Percentiles rank a stretch among this genome's conserved stretches.
Evolutionary conservation across 2,329 filamentous ascomycete genomes (phyloP).

Genomic region (Penicillium rolfsii): DNA sequence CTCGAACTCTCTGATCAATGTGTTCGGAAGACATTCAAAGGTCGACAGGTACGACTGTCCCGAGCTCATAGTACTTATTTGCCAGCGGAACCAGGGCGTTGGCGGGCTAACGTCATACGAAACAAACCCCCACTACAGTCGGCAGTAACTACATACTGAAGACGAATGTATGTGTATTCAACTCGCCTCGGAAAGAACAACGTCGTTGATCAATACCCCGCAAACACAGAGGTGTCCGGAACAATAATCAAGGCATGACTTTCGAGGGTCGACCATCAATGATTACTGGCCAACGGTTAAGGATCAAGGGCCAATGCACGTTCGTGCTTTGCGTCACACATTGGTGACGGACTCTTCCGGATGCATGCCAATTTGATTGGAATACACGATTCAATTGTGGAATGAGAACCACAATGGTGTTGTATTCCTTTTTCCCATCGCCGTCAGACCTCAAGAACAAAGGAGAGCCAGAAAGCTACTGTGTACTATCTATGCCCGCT

Average conservation of each 20-base stretch:
- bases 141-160: too few species aligned
- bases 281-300: neutral
- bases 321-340: neutral
- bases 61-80: neutral
- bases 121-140: neutral
- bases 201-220: neutral
- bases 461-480: neutral
- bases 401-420: neutral
- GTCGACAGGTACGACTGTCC: neutral
- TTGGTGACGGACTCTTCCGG: neutral
- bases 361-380: neutral
- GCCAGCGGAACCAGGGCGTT: neutral
- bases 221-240: neutral
- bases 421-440: neutral
- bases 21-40: neutral
- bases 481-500: neutral
- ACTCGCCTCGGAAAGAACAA: neutral
- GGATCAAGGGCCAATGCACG: neutral
- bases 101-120: conserved; percentile 1
- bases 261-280: neutral
- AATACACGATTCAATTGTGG: neutral
- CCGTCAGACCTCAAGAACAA: neutral
- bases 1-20: neutral
- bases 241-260: neutral
- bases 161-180: too few species aligned